These are phyloP conservation scores for Letharia lupina DNA, from an alignment of 495 filamentous ascomycete genomes.

Conservation along the genomic window DNA sequence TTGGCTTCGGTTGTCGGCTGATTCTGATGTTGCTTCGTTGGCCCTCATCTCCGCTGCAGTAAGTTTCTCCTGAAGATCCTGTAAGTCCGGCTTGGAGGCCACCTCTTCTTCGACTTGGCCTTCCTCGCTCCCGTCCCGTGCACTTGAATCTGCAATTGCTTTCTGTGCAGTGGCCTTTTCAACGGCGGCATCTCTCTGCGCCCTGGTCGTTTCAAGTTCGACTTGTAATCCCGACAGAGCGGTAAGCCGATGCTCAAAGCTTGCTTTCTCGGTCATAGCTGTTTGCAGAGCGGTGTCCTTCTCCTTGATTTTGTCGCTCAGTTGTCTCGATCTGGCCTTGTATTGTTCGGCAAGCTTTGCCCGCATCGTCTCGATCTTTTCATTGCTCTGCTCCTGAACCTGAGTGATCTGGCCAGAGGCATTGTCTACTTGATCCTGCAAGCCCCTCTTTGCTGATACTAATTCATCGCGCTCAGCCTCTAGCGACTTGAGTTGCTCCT, in stretches of 20 bases:
- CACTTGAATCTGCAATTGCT: slow-evolving; percentile 11
- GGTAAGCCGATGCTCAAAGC: slow-evolving; percentile 31
- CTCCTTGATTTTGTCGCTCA: slow-evolving; percentile 42
- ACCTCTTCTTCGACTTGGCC: slow-evolving; percentile 28
- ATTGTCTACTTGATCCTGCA: slow-evolving; percentile 46
- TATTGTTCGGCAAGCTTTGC: slow-evolving; percentile 51
- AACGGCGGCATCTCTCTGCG: slow-evolving; percentile 35
- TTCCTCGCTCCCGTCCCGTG: slow-evolving; percentile 24
- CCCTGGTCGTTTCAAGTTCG: slow-evolving; percentile 40
- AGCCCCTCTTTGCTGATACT: slow-evolving; percentile 45
- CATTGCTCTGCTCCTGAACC: slow-evolving; percentile 44
- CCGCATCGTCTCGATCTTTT: slow-evolving; percentile 40
- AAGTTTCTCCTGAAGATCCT: slow-evolving; percentile 40
- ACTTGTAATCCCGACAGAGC: slow-evolving; percentile 32
- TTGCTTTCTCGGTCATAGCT: slow-evolving; percentile 43
- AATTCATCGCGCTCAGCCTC: slow-evolving; percentile 65
- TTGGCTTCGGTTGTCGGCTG: slow-evolving; percentile 19
- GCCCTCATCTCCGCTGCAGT: slow-evolving; percentile 42
- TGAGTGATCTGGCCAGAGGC: slow-evolving; percentile 44
- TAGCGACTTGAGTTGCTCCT: slow-evolving; percentile 55
- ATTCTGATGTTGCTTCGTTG: slow-evolving; percentile 28
- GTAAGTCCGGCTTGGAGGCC: slow-evolving; percentile 35
- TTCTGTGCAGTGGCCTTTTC: slow-evolving; percentile 27
- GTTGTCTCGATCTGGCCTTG: slow-evolving; percentile 48
- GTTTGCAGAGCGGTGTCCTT: slow-evolving; percentile 40